Evolutionary conservation across 202 grass and related monocot species (phyloP).

Genomic region (Eragrostis tef): DNA sequence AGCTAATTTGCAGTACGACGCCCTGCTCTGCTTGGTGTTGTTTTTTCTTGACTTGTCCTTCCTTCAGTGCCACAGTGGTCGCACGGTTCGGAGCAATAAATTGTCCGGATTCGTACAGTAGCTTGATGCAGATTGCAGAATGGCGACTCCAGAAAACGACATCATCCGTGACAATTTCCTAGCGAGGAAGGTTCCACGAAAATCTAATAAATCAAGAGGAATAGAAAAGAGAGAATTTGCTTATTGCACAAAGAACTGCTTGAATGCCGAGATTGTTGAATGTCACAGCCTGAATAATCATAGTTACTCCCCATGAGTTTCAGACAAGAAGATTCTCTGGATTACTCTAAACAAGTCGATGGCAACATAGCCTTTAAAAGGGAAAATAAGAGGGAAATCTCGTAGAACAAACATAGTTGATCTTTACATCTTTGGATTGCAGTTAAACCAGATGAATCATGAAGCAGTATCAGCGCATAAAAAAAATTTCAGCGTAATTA

Average conservation of each 20-base stretch:
- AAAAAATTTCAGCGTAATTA: neutral
- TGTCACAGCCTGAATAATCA: neutral
- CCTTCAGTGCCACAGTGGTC: neutral
- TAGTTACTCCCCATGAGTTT: neutral
- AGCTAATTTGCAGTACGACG: neutral
- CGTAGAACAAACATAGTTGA: neutral
- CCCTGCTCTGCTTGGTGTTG: neutral
- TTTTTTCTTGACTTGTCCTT: neutral
- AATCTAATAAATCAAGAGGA: constrained; percentile 3
- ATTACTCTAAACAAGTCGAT: neutral
- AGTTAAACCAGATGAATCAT: neutral
- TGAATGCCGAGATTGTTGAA: neutral
- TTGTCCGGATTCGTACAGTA: neutral
- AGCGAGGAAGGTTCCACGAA: neutral
- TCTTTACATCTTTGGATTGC: neutral
- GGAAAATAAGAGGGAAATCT: neutral
- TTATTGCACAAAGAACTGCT: neutral
- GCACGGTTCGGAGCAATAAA: neutral
- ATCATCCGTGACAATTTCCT: neutral
- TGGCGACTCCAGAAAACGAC: neutral
- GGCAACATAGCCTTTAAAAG: neutral
- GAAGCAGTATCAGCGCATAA: neutral
- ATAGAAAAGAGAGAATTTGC: constrained; percentile 7
- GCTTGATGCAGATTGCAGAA: neutral
- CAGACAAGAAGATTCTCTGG: neutral